phyloP scores from a whole-genome alignment of 192 early-diverging fungal genomes.

The Coemansia sp. region DNA sequence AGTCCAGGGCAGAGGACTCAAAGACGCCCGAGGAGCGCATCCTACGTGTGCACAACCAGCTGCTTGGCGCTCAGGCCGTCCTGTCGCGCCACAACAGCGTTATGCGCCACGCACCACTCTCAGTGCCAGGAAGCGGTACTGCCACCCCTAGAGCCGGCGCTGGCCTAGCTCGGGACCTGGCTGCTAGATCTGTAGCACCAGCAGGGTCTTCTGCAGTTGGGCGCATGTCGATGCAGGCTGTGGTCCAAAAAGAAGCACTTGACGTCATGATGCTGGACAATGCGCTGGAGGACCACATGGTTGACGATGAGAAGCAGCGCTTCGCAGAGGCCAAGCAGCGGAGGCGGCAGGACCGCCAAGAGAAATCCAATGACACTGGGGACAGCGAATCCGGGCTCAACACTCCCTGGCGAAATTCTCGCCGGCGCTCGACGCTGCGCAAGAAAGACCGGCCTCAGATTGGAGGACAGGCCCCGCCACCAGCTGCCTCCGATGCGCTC shows the following conservation, averaged over 20 bases:
- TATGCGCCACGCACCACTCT: conserved; percentile 30
- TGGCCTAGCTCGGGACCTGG: neutral
- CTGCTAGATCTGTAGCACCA: neutral
- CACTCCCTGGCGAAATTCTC: conserved; percentile 45
- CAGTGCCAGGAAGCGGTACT: neutral
- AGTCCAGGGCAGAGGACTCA: neutral
- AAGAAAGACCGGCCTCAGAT: conserved; percentile 23
- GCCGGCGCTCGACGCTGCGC: conserved; percentile 47
- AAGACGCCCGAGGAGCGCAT: conserved; percentile 37
- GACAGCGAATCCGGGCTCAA: conserved; percentile 9
- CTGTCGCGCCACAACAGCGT: conserved; percentile 49
- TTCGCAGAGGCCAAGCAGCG: conserved; percentile 13
- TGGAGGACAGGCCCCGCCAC: neutral
- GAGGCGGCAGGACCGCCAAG: conserved; percentile 3
- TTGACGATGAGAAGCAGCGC: conserved; percentile 28
- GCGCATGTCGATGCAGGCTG: conserved; percentile 16
- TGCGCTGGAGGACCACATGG: conserved; percentile 43
- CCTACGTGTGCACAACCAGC: conserved; percentile 53
- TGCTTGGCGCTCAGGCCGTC: conserved; percentile 54
- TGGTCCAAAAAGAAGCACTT: conserved; percentile 42
- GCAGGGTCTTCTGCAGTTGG: neutral
- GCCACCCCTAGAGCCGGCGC: neutral
- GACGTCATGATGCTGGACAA: conserved; percentile 49
- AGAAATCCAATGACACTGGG: neutral
- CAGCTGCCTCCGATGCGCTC: neutral